A percentile compares a stretch with the other conserved stretches of the same genome.
Conservation (phyloP, 306 rosid species). For the Malus domestica region DNA sequence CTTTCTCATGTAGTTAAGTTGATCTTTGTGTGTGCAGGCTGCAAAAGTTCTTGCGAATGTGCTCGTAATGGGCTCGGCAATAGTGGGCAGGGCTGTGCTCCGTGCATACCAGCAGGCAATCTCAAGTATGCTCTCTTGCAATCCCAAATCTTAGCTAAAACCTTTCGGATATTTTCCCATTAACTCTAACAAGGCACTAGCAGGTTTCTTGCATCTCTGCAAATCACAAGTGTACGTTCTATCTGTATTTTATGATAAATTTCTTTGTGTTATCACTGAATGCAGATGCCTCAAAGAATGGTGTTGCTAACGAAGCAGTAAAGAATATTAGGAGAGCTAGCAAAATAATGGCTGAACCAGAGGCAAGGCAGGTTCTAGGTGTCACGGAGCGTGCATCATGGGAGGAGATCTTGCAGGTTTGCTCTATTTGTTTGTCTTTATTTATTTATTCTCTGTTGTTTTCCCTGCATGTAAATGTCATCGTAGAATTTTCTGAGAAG, state of each 20-base stretch:
- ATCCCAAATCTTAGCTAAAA: neutral
- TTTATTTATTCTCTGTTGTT: neutral
- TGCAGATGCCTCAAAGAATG: slow-evolving; percentile 49
- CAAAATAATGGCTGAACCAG: slow-evolving; percentile 75
- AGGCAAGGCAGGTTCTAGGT: slow-evolving; percentile 96
- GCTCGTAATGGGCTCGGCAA: slow-evolving; percentile 69
- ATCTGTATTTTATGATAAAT: neutral
- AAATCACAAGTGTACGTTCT: neutral
- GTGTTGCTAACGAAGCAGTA: slow-evolving; percentile 55
- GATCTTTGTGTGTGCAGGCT: slow-evolving; percentile 43
- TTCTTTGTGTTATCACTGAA: neutral
- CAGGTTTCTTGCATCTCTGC: neutral
- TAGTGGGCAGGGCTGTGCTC: slow-evolving; percentile 67
- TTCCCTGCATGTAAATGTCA: neutral
- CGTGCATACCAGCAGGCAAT: slow-evolving; percentile 87
- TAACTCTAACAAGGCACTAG: neutral
- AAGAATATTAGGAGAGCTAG: slow-evolving; percentile 39
- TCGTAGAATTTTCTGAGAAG: neutral
- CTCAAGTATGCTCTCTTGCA: slow-evolving; percentile 46
- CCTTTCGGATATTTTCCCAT: neutral
- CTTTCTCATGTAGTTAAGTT: neutral
- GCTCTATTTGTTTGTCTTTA: neutral
- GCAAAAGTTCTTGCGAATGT: slow-evolving; percentile 72
- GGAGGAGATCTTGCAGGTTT: slow-evolving; percentile 74
- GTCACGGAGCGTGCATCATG: slow-evolving; percentile 65